Base-by-base conservation (phyloP, 2,329 filamentous ascomycete genomes). In the Penicillium crustosum region DNA sequence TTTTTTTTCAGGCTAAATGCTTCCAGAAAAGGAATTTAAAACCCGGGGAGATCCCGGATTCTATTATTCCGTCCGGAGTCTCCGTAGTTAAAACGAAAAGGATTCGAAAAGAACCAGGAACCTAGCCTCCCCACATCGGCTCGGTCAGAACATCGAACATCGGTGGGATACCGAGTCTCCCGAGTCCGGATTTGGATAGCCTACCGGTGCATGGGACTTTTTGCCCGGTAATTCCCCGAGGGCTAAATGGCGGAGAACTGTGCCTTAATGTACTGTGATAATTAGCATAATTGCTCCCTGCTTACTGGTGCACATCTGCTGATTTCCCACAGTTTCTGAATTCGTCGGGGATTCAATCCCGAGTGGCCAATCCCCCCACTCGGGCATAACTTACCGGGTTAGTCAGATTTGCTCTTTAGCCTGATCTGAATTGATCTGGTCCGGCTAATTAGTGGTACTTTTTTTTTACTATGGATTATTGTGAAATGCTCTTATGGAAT, bases 101-200 rank as follows among this genome's bases (percentile, higher is more conserved):
- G n/a, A 44, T 49, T 13, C 13, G 10, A 54, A 53, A 31, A 25
- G 44, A 55, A 49, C 51, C 51, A 58, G 25, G 51, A 55, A 55
- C 44, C 29, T 35, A 53, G 21, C 27, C 29, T 44, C 57, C 47
- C 57, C 57, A 59, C 57, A 56, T 59, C 57, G 57, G 57, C 51
- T 58, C 55, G 57, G 53, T 47, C 47, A 59, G 35, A 31, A 39
- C 36, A 6, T 19, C n/a, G n/a, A 44, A 47, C 27, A 31, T 53
- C 44, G 51, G 44, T 33, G 53, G 47, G 35, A 59, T 59, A 49
- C 57, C 57, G 57, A 59, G 47, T 55, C 21, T 53, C 25, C 57
- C 57, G 57, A 47, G 45, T 39, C 33, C 36, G 33, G 39, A 57
- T 57, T 23, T 41, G 50, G 55, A 48, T 35, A 52, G 39, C 21